Percentiles rank a stretch among this genome's conserved stretches.
phyloP scores from a whole-genome alignment of 768 basidiomycete genomes.

The Pleurotus sapidus region DNA sequence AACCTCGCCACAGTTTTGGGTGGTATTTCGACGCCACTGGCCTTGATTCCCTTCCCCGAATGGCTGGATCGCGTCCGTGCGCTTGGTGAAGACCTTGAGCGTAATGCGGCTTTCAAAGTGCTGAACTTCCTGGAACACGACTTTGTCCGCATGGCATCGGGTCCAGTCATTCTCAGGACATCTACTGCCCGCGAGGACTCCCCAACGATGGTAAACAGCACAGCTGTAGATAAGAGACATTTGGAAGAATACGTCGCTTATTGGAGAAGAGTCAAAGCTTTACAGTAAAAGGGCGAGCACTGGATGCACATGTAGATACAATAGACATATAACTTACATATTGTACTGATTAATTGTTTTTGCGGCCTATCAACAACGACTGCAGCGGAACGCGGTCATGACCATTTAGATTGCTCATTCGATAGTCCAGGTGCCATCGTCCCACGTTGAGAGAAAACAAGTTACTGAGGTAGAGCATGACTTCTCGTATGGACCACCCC shows the following conservation, averaged over 20 bases:
- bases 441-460: too few relatives aligned
- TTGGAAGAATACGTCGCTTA: conserved; percentile 28
- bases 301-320: too few relatives aligned
- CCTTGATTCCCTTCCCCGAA: conserved; percentile 21
- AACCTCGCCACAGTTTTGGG: conserved; percentile 23
- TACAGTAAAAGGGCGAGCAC: conserved; percentile 6
- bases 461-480: too few relatives aligned
- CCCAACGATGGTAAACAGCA: conserved; percentile 26
- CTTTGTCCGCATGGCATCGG: conserved; percentile 28
- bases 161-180: conserved; percentile 26
- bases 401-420: too few relatives aligned
- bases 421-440: too few relatives aligned
- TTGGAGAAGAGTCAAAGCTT: conserved; percentile 25
- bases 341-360: too few relatives aligned
- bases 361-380: too few relatives aligned
- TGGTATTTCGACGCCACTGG: conserved; percentile 14
- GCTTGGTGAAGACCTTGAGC: conserved; percentile 21
- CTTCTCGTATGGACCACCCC: too few relatives aligned
- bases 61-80: conserved; percentile 26
- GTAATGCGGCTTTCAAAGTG: conserved; percentile 25
- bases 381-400: too few relatives aligned
- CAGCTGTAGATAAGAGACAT: conserved; percentile 25
- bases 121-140: conserved; percentile 29
- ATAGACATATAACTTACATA: too few relatives aligned
- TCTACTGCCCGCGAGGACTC: conserved; percentile 23